These are phyloP conservation scores for Torulaspora franciscae DNA, from an alignment of 805 yeast genomes.

Conservation along the genomic window DNA sequence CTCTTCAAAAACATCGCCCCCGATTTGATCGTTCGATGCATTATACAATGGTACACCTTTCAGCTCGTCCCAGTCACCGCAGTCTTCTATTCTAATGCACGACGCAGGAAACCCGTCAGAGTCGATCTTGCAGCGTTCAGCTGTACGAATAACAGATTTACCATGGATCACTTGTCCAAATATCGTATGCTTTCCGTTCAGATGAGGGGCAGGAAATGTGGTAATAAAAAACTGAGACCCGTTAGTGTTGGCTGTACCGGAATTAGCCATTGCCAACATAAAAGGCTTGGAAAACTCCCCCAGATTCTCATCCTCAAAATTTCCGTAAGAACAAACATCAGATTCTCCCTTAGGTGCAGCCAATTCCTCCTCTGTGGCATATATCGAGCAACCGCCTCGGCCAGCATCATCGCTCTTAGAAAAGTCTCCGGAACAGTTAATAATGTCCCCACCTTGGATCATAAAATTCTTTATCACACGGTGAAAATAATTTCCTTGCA, in stretches of 20 bases:
- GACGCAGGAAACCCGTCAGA: constrained; percentile 42
- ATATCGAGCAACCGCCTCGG: constrained; percentile 46
- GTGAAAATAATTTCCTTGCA: constrained; percentile 49
- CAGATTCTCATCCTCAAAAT: constrained; percentile 56
- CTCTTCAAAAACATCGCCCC: constrained; percentile 72
- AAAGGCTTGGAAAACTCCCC: constrained; percentile 41
- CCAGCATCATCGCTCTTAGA: constrained; percentile 33
- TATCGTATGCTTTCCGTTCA: constrained; percentile 69
- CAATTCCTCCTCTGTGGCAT: constrained; percentile 28
- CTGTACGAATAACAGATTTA: constrained; percentile 61
- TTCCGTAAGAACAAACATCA: constrained; percentile 33
- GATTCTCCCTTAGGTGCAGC: constrained; percentile 7
- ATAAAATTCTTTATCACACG: constrained; percentile 64
- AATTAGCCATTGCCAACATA: constrained; percentile 61
- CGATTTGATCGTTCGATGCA: constrained; percentile 56
- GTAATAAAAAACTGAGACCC: constrained; percentile 69
- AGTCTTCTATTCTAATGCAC: constrained; percentile 46
- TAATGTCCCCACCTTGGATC: constrained; percentile 63
- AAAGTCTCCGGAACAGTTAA: constrained; percentile 36
- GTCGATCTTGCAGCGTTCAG: constrained; percentile 49
- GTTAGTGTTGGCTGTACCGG: constrained; percentile 46
- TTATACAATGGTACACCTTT: constrained; percentile 55
- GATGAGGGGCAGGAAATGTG: constrained; percentile 65
- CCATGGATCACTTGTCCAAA: constrained; percentile 70
- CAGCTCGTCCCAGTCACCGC: constrained; percentile 58